Percentiles rank a stretch among this genome's conserved stretches.
phyloP scores from a whole-genome alignment of 2,329 filamentous ascomycete genomes.

The Chrysosporium keratinophilum region DNA sequence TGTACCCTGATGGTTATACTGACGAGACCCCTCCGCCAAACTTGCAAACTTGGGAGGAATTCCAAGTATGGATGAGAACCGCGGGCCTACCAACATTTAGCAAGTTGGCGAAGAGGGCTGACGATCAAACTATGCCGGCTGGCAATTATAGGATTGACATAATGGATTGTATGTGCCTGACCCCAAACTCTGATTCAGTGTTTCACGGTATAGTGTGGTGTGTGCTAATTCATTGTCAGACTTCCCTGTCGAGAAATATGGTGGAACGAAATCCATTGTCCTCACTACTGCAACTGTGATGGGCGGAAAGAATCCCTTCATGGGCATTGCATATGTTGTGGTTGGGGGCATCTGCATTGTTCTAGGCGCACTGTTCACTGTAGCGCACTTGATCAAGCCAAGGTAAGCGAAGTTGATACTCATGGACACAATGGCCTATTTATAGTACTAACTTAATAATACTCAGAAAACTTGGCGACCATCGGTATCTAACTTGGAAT shows the following conservation, averaged over 20 bases:
- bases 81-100: conserved; percentile 88
- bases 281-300: conserved; percentile 85
- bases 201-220: neutral
- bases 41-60: conserved; percentile 64
- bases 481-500: conserved; percentile 97
- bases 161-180: conserved; percentile 56
- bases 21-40: conserved; percentile 56
- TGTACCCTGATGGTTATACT: conserved; percentile 63
- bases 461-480: conserved; percentile 87
- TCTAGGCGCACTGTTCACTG: conserved; percentile 76
- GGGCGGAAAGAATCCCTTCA: conserved; percentile 88
- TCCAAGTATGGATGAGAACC: conserved; percentile 98
- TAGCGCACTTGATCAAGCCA: conserved; percentile 82
- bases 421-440: neutral
- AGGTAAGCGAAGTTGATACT: conserved; percentile 46
- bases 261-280: conserved; percentile 79
- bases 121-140: conserved; percentile 53
- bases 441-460: conserved; percentile 1
- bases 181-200: neutral
- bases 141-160: conserved; percentile 72
- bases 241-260: conserved; percentile 68
- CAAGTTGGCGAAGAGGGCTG: conserved; percentile 81
- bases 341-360: conserved; percentile 88
- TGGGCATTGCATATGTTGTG: conserved; percentile 91
- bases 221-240: conserved; percentile 41